Evolutionary conservation across 495 filamentous ascomycete genomes (phyloP).

Genomic region (Amphirosellinia nigrospora): DNA sequence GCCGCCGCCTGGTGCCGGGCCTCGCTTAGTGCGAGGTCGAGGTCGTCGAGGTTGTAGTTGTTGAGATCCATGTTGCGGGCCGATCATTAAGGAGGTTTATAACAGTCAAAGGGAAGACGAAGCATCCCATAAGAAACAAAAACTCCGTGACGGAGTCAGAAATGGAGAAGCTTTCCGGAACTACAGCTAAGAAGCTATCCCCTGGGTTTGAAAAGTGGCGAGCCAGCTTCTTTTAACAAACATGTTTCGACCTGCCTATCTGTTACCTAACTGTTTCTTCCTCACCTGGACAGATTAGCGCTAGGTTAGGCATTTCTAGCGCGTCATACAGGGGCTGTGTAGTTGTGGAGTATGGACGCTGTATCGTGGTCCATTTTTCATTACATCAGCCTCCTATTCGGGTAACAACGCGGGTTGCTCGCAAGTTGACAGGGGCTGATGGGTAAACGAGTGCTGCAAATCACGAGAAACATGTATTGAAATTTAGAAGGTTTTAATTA

Average conservation of each 20-base stretch:
- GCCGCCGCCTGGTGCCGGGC: conserved; percentile 31
- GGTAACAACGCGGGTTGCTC: neutral
- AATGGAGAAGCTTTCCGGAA: conserved; percentile 4
- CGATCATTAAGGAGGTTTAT: conserved; percentile 11
- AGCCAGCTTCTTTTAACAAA: conserved; percentile 5
- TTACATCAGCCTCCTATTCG: neutral
- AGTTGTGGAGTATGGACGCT: neutral
- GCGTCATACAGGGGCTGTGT: neutral
- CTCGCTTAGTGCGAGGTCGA: conserved; percentile 36
- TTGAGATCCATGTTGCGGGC: conserved; percentile 14
- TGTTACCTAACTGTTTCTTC: too few species aligned
- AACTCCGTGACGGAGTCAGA: conserved; percentile 14
- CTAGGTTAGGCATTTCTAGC: conserved; percentile 1
- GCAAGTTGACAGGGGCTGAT: neutral
- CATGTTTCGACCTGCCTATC: conserved; percentile 4
- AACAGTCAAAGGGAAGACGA: conserved; percentile 20
- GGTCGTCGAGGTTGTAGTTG: conserved; percentile 41
- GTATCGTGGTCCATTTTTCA: conserved; percentile 10
- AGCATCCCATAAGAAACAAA: conserved; percentile 7
- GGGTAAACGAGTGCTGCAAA: too few species aligned
- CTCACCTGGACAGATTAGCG: neutral
- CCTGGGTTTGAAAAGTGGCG: neutral
- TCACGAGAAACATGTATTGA: too few species aligned
- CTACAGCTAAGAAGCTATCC: neutral
- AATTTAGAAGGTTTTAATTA: too few species aligned